Conservation (phyloP, 1,284 basidiomycete genomes). For the Grifola frondosa region DNA sequence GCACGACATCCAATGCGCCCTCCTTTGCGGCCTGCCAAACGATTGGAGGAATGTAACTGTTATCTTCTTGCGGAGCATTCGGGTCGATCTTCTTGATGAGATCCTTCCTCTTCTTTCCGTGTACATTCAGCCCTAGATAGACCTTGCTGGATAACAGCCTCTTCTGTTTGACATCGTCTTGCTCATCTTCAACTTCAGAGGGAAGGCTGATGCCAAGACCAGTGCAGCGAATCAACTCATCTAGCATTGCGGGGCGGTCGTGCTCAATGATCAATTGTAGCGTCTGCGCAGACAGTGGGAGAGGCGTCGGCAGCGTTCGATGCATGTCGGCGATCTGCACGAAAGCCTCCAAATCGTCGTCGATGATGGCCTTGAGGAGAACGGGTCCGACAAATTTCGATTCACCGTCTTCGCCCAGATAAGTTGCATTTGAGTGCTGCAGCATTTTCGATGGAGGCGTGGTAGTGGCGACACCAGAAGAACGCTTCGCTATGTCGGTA, state of each 20-base stretch:
- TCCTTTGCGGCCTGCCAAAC: constrained; percentile 43
- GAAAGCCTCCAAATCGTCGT: constrained; percentile 53
- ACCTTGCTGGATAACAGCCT: constrained; percentile 36
- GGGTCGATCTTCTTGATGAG: constrained; percentile 48
- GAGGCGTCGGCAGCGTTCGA: constrained; percentile 26
- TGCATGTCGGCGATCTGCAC: constrained; percentile 45
- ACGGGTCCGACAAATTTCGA: constrained; percentile 8
- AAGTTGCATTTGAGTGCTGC: constrained; percentile 9
- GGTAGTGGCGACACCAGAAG: constrained; percentile 41
- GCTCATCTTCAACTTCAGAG: constrained; percentile 21
- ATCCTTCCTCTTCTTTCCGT: constrained; percentile 58
- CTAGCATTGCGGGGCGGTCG: constrained; percentile 49
- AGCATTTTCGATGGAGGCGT: constrained; percentile 40
- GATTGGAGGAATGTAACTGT: constrained; percentile 29
- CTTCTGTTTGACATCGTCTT: constrained; percentile 26
- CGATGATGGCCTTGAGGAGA: constrained; percentile 37
- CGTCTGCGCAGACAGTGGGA: constrained; percentile 10
- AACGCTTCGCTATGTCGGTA: constrained; percentile 48
- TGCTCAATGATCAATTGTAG: constrained; percentile 31
- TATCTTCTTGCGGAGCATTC: constrained; percentile 29
- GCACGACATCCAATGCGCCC: constrained; percentile 38
- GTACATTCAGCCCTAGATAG: constrained; percentile 58
- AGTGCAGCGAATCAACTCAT: constrained; percentile 52
- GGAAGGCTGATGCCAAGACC: constrained; percentile 44
- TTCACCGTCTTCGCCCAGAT: constrained; percentile 14